These are phyloP conservation scores for Bocquillonia castaneifolia DNA, from an alignment of 441 rosid species.

Conservation along the genomic window DNA sequence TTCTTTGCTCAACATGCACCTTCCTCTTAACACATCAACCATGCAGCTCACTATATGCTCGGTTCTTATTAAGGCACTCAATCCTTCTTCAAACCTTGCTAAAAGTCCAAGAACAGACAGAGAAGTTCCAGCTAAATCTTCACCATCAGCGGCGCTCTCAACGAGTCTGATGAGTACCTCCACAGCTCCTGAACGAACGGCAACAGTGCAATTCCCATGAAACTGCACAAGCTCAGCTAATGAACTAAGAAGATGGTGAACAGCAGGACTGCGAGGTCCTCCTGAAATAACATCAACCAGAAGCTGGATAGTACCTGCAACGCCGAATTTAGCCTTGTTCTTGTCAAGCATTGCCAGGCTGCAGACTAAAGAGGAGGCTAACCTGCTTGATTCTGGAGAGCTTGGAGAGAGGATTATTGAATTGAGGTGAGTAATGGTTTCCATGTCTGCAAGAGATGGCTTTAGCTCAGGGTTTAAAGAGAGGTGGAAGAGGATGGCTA, in stretches of 20 bases:
- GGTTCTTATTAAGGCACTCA: conserved; percentile 31
- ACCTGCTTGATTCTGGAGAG: conserved; percentile 30
- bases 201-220: conserved; percentile 61
- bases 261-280: conserved; percentile 18
- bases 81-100: conserved; percentile 49
- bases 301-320: conserved; percentile 44
- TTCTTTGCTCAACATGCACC: conserved; percentile 54
- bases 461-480: conserved; percentile 55
- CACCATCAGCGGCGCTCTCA: conserved; percentile 8
- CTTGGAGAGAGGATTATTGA: conserved; percentile 31
- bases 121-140: conserved; percentile 43
- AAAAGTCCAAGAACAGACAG: conserved; percentile 39
- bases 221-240: conserved; percentile 56
- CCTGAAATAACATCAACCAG: conserved; percentile 33
- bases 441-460: conserved; percentile 40
- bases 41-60: conserved; percentile 40
- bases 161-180: conserved; percentile 32
- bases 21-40: conserved; percentile 40
- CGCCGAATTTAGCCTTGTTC: conserved; percentile 66
- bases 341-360: conserved; percentile 62
- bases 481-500: conserved; percentile 50
- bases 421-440: conserved; percentile 42
- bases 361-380: conserved; percentile 48
- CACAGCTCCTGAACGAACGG: conserved; percentile 44
- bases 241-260: conserved; percentile 47